Conservation (phyloP, 768 basidiomycete species). For the Kockovaella imperatae region DNA sequence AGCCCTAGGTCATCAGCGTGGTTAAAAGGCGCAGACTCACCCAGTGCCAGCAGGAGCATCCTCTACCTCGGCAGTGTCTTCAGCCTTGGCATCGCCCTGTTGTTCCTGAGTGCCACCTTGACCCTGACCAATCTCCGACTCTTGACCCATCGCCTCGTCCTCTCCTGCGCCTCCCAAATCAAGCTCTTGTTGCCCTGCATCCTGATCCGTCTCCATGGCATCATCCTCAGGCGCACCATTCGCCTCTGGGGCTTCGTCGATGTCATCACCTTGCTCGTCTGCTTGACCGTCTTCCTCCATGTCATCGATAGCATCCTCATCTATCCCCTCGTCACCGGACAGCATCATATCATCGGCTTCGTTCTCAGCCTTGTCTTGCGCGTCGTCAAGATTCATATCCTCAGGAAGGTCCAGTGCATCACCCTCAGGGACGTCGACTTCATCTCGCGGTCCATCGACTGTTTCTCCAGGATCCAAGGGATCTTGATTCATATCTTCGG, state of each 20-base stretch:
- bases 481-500: constrained; percentile 23
- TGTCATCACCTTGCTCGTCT: constrained; percentile 43
- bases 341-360: constrained; percentile 38
- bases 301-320: constrained; percentile 18
- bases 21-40: constrained; percentile 18
- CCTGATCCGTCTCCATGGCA: constrained; percentile 25
- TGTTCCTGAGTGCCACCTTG: constrained; percentile 17
- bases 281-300: constrained; percentile 5
- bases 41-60: constrained; percentile 20
- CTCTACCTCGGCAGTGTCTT: constrained; percentile 22
- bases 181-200: no score
- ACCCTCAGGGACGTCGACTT: constrained; percentile 68
- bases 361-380: constrained; percentile 27
- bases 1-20: no score
- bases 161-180: constrained; percentile 29
- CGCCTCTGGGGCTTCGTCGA: constrained; percentile 16
- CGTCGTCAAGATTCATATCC: constrained; percentile 37
- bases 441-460: constrained; percentile 53
- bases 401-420: constrained; percentile 85
- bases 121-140: constrained; percentile 25
- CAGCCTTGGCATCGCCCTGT: constrained; percentile 33
- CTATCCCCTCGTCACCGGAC: constrained; percentile 39
- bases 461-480: constrained; percentile 30
- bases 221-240: constrained; percentile 34
- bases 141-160: constrained; percentile 38